Conservation (phyloP, 2,329 filamentous ascomycete species). For the Byssochlamys sp. region DNA sequence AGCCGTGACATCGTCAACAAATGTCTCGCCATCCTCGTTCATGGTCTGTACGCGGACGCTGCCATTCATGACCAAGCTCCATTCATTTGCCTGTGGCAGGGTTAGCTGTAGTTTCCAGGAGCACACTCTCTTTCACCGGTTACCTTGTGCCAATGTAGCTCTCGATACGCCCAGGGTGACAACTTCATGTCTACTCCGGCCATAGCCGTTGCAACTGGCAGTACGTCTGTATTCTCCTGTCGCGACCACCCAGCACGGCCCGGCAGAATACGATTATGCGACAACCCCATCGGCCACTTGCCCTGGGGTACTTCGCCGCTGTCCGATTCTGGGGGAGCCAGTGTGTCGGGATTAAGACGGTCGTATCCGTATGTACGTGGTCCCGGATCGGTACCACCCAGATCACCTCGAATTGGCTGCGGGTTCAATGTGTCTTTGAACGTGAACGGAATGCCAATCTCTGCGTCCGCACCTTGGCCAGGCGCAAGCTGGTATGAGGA, state of each 20-base stretch:
- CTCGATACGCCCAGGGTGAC: conserved; percentile 44
- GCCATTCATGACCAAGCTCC: conserved; percentile 15
- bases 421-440: conserved; percentile 3
- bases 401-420: conserved; percentile 8
- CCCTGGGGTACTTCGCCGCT: conserved; percentile 16
- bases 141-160: conserved; percentile 41
- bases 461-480: conserved; percentile 6
- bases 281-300: conserved; percentile 43
- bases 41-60: conserved; percentile 31
- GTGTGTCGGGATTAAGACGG: conserved; percentile 6
- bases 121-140: too few relatives aligned
- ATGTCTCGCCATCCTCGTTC: conserved; percentile 42
- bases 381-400: conserved; percentile 9
- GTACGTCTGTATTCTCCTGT: conserved; percentile 38
- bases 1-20: conserved; percentile 30
- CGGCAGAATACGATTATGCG: conserved; percentile 33
- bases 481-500: conserved; percentile 7
- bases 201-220: conserved; percentile 38
- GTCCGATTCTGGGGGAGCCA: conserved; percentile 5
- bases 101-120: neutral
- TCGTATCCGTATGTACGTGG: conserved; percentile 7
- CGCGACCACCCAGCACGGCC: conserved; percentile 39
- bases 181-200: conserved; percentile 47
- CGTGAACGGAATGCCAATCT: conserved; percentile 7
- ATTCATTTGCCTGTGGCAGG: conserved; percentile 8